These are phyloP conservation scores for Pythium utonaiense DNA, from an alignment of 352 stramenopile species.

Conservation along the genomic window DNA sequence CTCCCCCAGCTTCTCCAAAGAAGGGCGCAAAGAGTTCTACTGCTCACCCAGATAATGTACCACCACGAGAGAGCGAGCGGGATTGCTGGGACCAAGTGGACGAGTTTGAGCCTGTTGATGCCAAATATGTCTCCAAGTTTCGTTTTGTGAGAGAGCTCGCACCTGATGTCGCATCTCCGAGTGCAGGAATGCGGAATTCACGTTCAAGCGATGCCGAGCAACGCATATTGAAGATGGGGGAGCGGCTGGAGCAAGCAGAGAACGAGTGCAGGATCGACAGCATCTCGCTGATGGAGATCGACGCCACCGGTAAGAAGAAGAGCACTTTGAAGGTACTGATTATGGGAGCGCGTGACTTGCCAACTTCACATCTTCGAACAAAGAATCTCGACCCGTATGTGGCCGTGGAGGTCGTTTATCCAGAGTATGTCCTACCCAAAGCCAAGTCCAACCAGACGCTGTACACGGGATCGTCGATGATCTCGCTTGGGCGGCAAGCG, in stretches of 20 bases:
- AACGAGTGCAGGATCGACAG: slow-evolving; percentile 43
- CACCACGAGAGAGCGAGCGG: slow-evolving; percentile 23
- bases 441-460: background rate
- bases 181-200: slow-evolving; percentile 12
- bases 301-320: slow-evolving; percentile 44
- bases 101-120: slow-evolving; percentile 40
- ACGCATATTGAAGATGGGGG: slow-evolving; percentile 54
- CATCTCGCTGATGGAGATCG: slow-evolving; percentile 58
- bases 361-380: slow-evolving; percentile 54
- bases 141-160: slow-evolving; percentile 32
- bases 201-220: slow-evolving; percentile 28
- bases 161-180: slow-evolving; percentile 13
- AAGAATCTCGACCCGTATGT: slow-evolving; percentile 78
- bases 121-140: slow-evolving; percentile 45
- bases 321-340: slow-evolving; percentile 54
- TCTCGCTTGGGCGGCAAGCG: background rate
- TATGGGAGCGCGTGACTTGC: slow-evolving; percentile 47
- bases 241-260: slow-evolving; percentile 46
- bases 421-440: slow-evolving; percentile 27
- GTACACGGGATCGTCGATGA: background rate
- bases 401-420: slow-evolving; percentile 59
- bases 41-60: background rate
- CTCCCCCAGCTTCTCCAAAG: slow-evolving; percentile 3
- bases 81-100: slow-evolving; percentile 40
- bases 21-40: background rate